Percentiles rank a stretch among this genome's conserved stretches.
Conservation (phyloP, 768 basidiomycete species). For the Lyophyllum shimeji region DNA sequence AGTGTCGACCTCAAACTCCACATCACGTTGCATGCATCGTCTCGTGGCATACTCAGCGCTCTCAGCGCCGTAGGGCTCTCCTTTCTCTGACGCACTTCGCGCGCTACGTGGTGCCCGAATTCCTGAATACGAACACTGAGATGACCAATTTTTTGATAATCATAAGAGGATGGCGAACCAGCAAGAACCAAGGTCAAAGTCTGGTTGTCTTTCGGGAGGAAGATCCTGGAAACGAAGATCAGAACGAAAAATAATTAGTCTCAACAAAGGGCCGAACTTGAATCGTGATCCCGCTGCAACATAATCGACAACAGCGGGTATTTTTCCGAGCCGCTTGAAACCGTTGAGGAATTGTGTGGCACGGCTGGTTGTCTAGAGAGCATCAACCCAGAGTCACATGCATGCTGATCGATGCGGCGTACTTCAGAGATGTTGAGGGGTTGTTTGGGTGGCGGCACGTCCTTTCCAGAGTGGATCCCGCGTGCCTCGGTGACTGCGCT, state of each 20-base stretch:
- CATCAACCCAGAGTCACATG: not conserved
- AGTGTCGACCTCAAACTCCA: conserved; percentile 88
- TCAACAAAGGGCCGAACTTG: conserved; percentile 55
- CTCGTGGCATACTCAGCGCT: conserved; percentile 76
- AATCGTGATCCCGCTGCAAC: conserved; percentile 94
- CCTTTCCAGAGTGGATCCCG: conserved; percentile 93
- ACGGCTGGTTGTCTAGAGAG: conserved; percentile 56
- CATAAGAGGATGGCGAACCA: conserved; percentile 41
- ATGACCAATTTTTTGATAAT: not conserved
- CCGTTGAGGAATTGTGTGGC: conserved; percentile 87
- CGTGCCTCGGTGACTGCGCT: conserved; percentile 78
- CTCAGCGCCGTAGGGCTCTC: conserved; percentile 87
- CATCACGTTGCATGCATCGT: conserved; percentile 91
- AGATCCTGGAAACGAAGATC: conserved; percentile 49
- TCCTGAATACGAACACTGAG: conserved; percentile 39
- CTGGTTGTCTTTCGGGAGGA: conserved; percentile 89
- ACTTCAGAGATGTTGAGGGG: conserved; percentile 95
- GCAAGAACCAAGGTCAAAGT: conserved; percentile 90
- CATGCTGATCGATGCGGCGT: not conserved
- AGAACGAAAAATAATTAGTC: not conserved
- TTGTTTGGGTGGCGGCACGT: conserved; percentile 72
- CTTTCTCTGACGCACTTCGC: conserved; percentile 76
- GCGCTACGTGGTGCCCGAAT: conserved; percentile 90
- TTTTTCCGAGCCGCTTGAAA: conserved; percentile 86
- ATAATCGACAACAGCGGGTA: conserved; percentile 88